These are phyloP conservation scores for Thalassiosira hispida DNA, from an alignment of 352 stramenopile species.

Conservation along the genomic window DNA sequence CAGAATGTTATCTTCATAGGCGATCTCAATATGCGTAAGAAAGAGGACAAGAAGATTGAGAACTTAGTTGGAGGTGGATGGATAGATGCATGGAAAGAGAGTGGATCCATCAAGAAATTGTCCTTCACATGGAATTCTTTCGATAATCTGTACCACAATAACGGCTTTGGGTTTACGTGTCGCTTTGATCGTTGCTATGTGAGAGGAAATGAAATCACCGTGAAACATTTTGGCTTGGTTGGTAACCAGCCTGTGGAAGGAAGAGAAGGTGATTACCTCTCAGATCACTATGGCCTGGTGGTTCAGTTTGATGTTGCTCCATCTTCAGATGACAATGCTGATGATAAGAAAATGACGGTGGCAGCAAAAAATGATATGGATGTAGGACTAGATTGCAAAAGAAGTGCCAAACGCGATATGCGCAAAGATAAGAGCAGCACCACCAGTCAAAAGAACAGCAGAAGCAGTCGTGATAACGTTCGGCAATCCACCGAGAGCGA, in stretches of 20 bases:
- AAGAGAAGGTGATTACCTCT: slow-evolving; percentile 21
- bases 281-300: slow-evolving; percentile 28
- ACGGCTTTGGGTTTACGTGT: slow-evolving; percentile 26
- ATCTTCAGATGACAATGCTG: not conserved
- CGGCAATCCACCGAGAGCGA: not conserved
- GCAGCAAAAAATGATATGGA: not conserved
- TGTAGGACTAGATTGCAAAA: not conserved
- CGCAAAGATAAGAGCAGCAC: not conserved
- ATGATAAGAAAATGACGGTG: not conserved
- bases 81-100: slow-evolving; percentile 41
- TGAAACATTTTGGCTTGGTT: slow-evolving; percentile 29
- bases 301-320: slow-evolving; percentile 7
- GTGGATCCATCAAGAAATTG: slow-evolving; percentile 9
- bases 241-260: slow-evolving; percentile 21
- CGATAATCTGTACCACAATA: slow-evolving; percentile 34
- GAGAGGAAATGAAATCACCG: slow-evolving; percentile 13
- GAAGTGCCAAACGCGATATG: not conserved
- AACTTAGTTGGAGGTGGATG: slow-evolving; percentile 25
- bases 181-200: slow-evolving; percentile 41
- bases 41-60: slow-evolving; percentile 30
- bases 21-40: slow-evolving; percentile 40
- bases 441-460: not conserved
- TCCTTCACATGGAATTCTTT: slow-evolving; percentile 36
- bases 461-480: not conserved
- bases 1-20: slow-evolving; percentile 29